These are phyloP conservation scores for Deinandra increscens DNA, from an alignment of 129 eudicot species.

Conservation along the genomic window DNA sequence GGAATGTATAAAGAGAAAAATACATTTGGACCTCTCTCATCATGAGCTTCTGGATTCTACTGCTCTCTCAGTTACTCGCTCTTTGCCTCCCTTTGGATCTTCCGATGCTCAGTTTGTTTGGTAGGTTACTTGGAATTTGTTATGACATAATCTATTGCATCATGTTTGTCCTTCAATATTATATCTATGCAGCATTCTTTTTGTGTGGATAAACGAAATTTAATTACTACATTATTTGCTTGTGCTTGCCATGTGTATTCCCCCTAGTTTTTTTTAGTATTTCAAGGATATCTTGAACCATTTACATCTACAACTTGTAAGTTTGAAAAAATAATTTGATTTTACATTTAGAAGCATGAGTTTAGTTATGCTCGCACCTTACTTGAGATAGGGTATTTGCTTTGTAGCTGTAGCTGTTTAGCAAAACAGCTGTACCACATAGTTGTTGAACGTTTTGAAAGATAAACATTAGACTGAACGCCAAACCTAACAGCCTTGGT, in stretches of 20 bases:
- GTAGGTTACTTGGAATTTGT: slow-evolving; percentile 38
- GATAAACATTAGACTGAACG: not conserved
- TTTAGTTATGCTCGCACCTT: not conserved
- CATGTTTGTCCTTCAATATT: not conserved
- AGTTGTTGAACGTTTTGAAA: not conserved
- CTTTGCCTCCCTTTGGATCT: slow-evolving; percentile 54
- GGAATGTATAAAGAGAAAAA: slow-evolving; percentile 35
- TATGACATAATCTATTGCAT: not conserved
- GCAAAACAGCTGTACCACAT: not conserved
- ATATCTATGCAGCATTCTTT: not conserved
- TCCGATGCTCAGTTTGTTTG: slow-evolving; percentile 53
- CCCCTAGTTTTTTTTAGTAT: not conserved
- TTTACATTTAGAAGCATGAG: not conserved
- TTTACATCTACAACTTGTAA: not conserved
- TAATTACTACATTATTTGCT: not conserved
- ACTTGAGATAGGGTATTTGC: not conserved
- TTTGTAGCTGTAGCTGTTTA: not conserved
- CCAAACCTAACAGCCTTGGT: not conserved
- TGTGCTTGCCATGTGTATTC: slow-evolving; percentile 7
- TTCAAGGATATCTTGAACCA: not conserved
- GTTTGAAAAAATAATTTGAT: slow-evolving; percentile 9
- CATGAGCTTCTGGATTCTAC: slow-evolving; percentile 67
- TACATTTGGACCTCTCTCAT: slow-evolving; percentile 47
- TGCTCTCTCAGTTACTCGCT: slow-evolving; percentile 48
- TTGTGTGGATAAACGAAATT: not conserved